Conservation (phyloP, 2,329 filamentous ascomycete genomes). For the Ophiognomonia clavigignenti-juglandacearum region DNA sequence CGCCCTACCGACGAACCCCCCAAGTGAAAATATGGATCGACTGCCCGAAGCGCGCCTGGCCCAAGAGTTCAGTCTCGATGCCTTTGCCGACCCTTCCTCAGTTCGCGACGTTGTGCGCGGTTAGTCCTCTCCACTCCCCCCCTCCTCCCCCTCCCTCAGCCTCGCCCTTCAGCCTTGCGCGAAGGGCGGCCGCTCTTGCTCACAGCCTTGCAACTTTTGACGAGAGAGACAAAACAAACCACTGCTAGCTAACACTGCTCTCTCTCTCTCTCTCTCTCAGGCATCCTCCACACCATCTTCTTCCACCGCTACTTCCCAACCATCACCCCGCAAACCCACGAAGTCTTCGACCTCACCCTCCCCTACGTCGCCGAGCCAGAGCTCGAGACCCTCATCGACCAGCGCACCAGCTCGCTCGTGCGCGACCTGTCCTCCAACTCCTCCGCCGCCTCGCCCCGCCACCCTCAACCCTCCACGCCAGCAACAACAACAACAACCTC, state of each 20-base stretch:
- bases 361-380: constrained; percentile 87
- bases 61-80: constrained; percentile 88
- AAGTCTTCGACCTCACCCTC: constrained; percentile 85
- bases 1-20: too few species aligned
- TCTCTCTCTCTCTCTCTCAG: constrained; percentile 38
- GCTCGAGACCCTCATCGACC: constrained; percentile 89
- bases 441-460: too few species aligned
- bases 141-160: constrained; percentile 15
- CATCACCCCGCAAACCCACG: constrained; percentile 74
- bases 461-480: too few species aligned
- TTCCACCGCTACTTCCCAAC: constrained; percentile 97
- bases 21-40: constrained; percentile 11
- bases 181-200: too few species aligned
- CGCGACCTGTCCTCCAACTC: constrained; percentile 72
- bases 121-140: constrained; percentile 31
- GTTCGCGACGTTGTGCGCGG: constrained; percentile 93
- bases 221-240: too few species aligned
- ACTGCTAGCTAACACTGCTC: too few species aligned
- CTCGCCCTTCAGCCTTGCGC: neutral
- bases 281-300: constrained; percentile 94
- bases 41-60: constrained; percentile 44
- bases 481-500: too few species aligned
- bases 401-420: constrained; percentile 73
- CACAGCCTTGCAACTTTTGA: too few species aligned
- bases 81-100: constrained; percentile 84